Percentiles rank a stretch among this genome's conserved stretches.
Evolutionary conservation across 768 basidiomycete genomes (phyloP).

Genomic region (Tulasnella sp.): DNA sequence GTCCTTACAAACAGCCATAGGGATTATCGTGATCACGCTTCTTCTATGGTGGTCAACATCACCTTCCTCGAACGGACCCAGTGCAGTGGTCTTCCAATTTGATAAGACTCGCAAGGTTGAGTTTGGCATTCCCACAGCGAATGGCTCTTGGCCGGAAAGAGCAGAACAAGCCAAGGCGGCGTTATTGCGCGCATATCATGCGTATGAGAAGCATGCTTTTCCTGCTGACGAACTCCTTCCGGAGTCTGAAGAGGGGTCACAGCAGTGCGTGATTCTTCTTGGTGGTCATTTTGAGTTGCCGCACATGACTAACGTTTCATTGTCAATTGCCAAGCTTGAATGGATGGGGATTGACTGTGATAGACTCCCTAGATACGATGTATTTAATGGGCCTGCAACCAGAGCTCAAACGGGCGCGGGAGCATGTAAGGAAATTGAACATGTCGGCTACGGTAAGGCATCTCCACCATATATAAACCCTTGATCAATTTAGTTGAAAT

Average conservation of each 20-base stretch:
- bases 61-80: too few species aligned
- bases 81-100: too few species aligned
- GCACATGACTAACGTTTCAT: background rate
- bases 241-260: constrained; percentile 18
- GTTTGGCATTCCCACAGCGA: background rate
- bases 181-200: constrained; percentile 20
- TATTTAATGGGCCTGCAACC: constrained; percentile 62
- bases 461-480: background rate
- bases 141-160: constrained; percentile 12
- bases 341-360: constrained; percentile 65
- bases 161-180: constrained; percentile 19
- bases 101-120: too few species aligned
- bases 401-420: constrained; percentile 31
- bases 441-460: constrained; percentile 6
- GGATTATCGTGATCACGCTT: too few species aligned
- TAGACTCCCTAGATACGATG: constrained; percentile 83
- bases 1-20: too few species aligned
- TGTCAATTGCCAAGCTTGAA: constrained; percentile 29
- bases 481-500: background rate
- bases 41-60: too few species aligned
- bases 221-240: constrained; percentile 22
- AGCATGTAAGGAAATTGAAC: constrained; percentile 21
- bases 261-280: constrained; percentile 14
- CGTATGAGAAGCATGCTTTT: constrained; percentile 22
- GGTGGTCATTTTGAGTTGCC: background rate